These are phyloP conservation scores for Zygoascus tannicola DNA, from an alignment of 805 yeast species.

Conservation along the genomic window DNA sequence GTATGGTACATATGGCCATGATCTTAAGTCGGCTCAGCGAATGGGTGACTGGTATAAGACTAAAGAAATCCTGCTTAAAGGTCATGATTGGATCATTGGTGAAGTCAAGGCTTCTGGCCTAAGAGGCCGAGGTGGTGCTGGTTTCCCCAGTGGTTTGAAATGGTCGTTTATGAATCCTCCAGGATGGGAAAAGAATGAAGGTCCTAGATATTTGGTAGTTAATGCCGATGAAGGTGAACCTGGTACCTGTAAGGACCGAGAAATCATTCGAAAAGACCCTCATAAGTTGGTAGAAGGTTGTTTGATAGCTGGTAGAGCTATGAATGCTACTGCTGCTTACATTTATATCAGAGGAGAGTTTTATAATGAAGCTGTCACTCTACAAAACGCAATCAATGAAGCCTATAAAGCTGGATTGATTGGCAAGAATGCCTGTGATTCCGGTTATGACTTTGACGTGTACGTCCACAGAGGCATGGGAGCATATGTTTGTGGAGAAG, in stretches of 20 bases:
- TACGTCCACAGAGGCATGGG: slow-evolving; percentile 90
- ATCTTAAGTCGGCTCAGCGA: slow-evolving; percentile 60
- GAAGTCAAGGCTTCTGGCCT: slow-evolving; percentile 78
- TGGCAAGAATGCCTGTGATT: slow-evolving; percentile 81
- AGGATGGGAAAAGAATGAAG: slow-evolving; percentile 83
- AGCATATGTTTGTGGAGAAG: slow-evolving; percentile 89
- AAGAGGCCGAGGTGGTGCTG: slow-evolving; percentile 92
- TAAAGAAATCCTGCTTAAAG: slow-evolving; percentile 72
- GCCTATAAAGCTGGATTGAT: slow-evolving; percentile 73
- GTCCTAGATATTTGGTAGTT: slow-evolving; percentile 83
- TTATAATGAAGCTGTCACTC: slow-evolving; percentile 64
- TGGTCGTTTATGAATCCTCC: slow-evolving; percentile 96
- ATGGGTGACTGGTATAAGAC: slow-evolving; percentile 93
- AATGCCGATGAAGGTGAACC: slow-evolving; percentile 96
- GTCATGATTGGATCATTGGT: slow-evolving; percentile 84
- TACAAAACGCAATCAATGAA: slow-evolving; percentile 79
- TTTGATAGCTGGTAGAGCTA: slow-evolving; percentile 77
- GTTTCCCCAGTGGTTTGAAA: slow-evolving; percentile 83
- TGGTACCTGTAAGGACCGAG: slow-evolving; percentile 89
- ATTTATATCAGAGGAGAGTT: slow-evolving; percentile 88
- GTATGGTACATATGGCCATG: slow-evolving; percentile 66
- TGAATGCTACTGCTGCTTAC: slow-evolving; percentile 90
- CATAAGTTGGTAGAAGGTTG: slow-evolving; percentile 92
- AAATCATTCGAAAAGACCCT: slow-evolving; percentile 84
- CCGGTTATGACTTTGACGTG: slow-evolving; percentile 77